phyloP scores from a whole-genome alignment of 1,284 basidiomycete species.

The Malassezia sympodialis region DNA sequence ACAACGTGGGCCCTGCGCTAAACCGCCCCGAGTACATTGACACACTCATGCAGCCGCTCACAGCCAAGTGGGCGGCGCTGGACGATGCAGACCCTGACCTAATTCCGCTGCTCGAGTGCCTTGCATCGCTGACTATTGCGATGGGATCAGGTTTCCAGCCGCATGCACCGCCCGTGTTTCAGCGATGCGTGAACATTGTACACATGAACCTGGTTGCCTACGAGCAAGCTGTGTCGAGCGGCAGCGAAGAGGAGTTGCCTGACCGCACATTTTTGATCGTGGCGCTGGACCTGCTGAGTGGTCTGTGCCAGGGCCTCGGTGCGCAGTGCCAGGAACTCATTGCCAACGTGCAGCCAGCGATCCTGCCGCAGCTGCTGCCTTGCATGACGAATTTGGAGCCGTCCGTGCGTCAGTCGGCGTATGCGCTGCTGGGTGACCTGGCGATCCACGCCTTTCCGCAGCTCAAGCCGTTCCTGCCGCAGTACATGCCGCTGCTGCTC shows the following conservation, averaged over 20 bases:
- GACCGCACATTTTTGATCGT: constrained; percentile 63
- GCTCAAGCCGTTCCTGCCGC: constrained; percentile 64
- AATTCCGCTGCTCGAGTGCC: constrained; percentile 78
- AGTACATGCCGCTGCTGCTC: constrained; percentile 81
- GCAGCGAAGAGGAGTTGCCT: constrained; percentile 33
- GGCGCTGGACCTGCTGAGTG: constrained; percentile 85
- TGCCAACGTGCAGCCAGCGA: constrained; percentile 31
- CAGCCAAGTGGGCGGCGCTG: constrained; percentile 76
- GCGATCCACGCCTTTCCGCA: constrained; percentile 87
- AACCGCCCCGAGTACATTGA: constrained; percentile 79
- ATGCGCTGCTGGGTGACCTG: constrained; percentile 91
- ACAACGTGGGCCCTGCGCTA: constrained; percentile 80
- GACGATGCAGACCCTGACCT: constrained; percentile 84
- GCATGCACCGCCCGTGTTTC: constrained; percentile 83
- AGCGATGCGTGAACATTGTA: constrained; percentile 79
- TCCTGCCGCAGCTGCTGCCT: constrained; percentile 37
- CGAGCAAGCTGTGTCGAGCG: constrained; percentile 66
- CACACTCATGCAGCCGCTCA: constrained; percentile 89
- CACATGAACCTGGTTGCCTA: constrained; percentile 64
- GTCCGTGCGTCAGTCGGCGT: constrained; percentile 87
- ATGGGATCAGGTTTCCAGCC: constrained; percentile 82
- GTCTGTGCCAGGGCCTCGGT: constrained; percentile 86
- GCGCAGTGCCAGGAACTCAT: constrained; percentile 50
- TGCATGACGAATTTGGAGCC: constrained; percentile 68
- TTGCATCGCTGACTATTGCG: constrained; percentile 93